A percentile compares a stretch with the other conserved stretches of the same genome.
Conservation (phyloP, 2,329 filamentous ascomycete genomes). For the Akanthomyces lecanii region DNA sequence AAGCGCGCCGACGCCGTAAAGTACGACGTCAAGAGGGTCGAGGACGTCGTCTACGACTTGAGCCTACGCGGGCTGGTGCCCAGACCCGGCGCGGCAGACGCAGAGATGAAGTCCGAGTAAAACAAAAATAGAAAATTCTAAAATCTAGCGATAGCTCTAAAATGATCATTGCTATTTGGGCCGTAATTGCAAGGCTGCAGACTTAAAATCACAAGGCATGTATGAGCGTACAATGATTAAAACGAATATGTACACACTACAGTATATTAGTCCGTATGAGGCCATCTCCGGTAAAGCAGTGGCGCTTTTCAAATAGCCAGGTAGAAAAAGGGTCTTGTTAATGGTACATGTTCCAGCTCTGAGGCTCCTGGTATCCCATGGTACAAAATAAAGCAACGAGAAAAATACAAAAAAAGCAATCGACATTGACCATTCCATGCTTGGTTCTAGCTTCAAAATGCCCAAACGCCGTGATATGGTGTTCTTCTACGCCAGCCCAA, state of each 20-base stretch:
- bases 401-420: constrained; percentile 12
- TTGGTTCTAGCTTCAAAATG: not conserved
- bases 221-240: not conserved
- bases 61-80: constrained; percentile 79
- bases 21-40: constrained; percentile 95
- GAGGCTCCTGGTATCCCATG: not conserved
- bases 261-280: not conserved
- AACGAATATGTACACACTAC: not conserved
- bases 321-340: not conserved
- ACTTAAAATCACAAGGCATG: not conserved
- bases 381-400: not conserved
- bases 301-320: not conserved
- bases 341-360: constrained; percentile 2
- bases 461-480: constrained; percentile 13
- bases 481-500: not conserved
- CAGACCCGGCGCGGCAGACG: constrained; percentile 34
- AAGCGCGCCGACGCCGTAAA: constrained; percentile 91
- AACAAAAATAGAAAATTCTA: too few species aligned
- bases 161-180: not conserved
- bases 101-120: constrained; percentile 36
- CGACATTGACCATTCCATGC: not conserved
- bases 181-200: not conserved
- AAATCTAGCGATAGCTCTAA: not conserved
- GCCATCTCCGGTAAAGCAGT: not conserved
- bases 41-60: constrained; percentile 96